Evolutionary conservation across 129 eudicot genomes (phyloP), one percentile per base, ranked within the genome.

Genomic region (Chrysanthemum lavandulifolium): DNA sequence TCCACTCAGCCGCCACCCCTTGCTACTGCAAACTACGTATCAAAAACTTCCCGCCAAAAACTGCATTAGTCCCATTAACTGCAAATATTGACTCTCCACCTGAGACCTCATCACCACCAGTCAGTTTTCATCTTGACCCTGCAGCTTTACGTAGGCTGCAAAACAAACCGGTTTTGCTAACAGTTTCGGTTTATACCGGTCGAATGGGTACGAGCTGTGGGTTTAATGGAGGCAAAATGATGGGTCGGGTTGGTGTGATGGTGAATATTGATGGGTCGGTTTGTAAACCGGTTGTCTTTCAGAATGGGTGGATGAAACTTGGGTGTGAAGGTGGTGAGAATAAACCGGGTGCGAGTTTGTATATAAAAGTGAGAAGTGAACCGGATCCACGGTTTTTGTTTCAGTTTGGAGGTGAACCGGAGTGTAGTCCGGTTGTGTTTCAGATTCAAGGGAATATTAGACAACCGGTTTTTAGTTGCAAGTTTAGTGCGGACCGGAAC

Each of bases 401-500:
- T 56, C 98, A 93, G 84, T 93, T 93, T 13, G 98, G 97, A 0
- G 97, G 98, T 55, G 98, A 89, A 58, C 98, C 98, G 80, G 92
- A 93, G 80, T 87, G 95, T 63, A 93, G 98, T 31, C 97, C 97
- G 66, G 96, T 89, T 50, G 92, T 93, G 31, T 93, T 82, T 54
- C 98, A 93, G 81, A 87, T 93, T 61, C 97, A 90, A 73, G 98
- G 91, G 85, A 93, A 82, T 61, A 93, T 93, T 0, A 73, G 97
- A 29, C 98, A 93, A 73, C 98, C 98, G 82, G 96, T 93, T 79
- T 93, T 93, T 63, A 93, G 97, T 71, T 93, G 98, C 79, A 93
- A 93, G 79, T 93, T 93, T 63, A 89, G 86, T 68, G 92, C 97
- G 53, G 92, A 90, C 75, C 86, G 96, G 79, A 93, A 82, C 78